phyloP scores from a whole-genome alignment of 2,329 filamentous ascomycete genomes.

The Emmonsia crescens region DNA sequence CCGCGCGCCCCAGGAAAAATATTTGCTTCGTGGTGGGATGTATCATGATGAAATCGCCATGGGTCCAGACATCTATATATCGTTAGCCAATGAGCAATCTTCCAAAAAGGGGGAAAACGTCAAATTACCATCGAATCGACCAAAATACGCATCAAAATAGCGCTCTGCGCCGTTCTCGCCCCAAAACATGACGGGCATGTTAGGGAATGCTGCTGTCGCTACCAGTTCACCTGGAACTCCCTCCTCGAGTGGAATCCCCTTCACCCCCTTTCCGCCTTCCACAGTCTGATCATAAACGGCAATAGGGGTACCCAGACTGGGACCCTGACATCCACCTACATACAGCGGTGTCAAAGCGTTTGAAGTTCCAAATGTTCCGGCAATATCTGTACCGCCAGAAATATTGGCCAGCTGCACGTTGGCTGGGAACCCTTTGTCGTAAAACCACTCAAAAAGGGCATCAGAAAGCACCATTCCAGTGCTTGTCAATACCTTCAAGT shows the following conservation, averaged over 20 bases:
- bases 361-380: constrained; percentile 32
- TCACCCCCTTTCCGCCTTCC: constrained; percentile 36
- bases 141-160: constrained; percentile 47
- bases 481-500: constrained; percentile 51
- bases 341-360: constrained; percentile 61
- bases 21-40: constrained; percentile 55
- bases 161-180: constrained; percentile 41
- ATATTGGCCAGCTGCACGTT: constrained; percentile 61
- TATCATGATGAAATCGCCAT: constrained; percentile 67
- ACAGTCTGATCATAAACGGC: constrained; percentile 49
- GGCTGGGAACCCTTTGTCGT: constrained; percentile 59
- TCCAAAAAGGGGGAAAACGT: constrained; percentile 25
- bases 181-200: constrained; percentile 60
- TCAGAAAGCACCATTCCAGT: constrained; percentile 78
- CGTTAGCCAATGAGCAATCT: constrained; percentile 53
- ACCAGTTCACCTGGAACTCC: constrained; percentile 68
- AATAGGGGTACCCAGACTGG: constrained; percentile 43
- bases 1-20: constrained; percentile 33
- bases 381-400: constrained; percentile 67
- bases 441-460: constrained; percentile 69
- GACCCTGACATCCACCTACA: constrained; percentile 46
- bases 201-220: constrained; percentile 59
- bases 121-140: constrained; percentile 41
- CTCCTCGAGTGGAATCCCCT: constrained; percentile 43
- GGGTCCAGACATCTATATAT: constrained; percentile 57